Evolutionary conservation across 108 stramenopile species (phyloP), one percentile per base, ranked within the genome.

Genomic region (Parietichytrium sp.): DNA sequence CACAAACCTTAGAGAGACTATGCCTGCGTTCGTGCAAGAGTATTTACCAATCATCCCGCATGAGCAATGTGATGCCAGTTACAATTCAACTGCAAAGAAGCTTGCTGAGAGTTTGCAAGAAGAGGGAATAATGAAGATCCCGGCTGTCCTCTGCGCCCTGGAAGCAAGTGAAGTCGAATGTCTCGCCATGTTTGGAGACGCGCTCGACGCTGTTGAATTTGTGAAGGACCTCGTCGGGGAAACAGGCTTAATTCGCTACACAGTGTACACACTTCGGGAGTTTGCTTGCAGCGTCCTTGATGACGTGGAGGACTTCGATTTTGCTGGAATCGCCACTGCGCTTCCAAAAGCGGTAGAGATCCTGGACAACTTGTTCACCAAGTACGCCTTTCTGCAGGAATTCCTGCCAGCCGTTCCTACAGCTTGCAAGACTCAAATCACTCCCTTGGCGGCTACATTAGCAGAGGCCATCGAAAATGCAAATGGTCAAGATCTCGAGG

Each of bases 11-110:
- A 72, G 45, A 25, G 61, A 72, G 33, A 45, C 61, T n/a, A 72
- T 72, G 61, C 61, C 61, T 20, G 13, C 6, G 42, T n/a, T 45
- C 23, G 20, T 72, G 8, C 38, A 33, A 8, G n/a, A 72, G 13
- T 72, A 72, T 42, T 3, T 72, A 10, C 61, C 61, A 10, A 42
- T 45, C 42, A 72, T 72, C 10, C 61, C 61, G 33, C 61, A 72
- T 2, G 61, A 72, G 38, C 10, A 33, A 23, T 72, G 61, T 27
- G 61, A 72, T 25, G 8, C 38, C 4, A 45, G 38, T 10, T 72
- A 72, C 61, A 42, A 16, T 10, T 45, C 38, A 10, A n/a, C 25
- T 6, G 18, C 61, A 7, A 42, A 33, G 38, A 72, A 72, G 20
- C 45, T 72, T 27, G 33, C 42, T 10, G 61, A 33, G n/a, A 72